Evolutionary conservation across 2,329 filamentous ascomycete species (phyloP), one percentile per base, ranked within the genome.

Genomic region (Ceratocystis smalleyi): DNA sequence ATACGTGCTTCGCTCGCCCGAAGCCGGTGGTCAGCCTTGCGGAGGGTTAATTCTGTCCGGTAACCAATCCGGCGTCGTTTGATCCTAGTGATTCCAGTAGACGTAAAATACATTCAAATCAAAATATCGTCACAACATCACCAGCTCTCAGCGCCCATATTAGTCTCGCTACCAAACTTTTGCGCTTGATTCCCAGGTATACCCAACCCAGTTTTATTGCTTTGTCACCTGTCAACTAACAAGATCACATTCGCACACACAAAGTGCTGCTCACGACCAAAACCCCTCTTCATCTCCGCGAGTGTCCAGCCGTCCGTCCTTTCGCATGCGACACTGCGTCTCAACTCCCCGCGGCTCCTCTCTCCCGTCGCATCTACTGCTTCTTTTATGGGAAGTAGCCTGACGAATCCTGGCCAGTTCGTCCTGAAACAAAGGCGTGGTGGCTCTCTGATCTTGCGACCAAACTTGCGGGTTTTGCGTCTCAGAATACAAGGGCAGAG

Each of bases 341-440:
- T 19, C n/a, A 22, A 12, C 22, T 10, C n/a, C n/a, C n/a, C 7
- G n/a, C 47, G n/a, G 5, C 47, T 24, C n/a, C 22, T 51, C 47
- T 19, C 7, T 24, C 4, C 10, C 22, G n/a, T 51, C 22, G 7
- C 7, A 57, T n/a, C 54, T 30, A n/a, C 12, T 19, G 24, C 15
- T 35, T 27, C 27, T 30, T 57, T 19, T 35, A n/a, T 35, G 24
- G n/a, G 24, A 57, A 35, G 35, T 40, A 40, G 35, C 2, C 32
- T n/a, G 17, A n/a, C 22, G 54, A 35, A 40, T 40, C 54, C 27
- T 32, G 54, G 30, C 17, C 54, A 57, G 27, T 10, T 19, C 54
- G 54, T 57, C 54, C 54, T 57, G 54, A 57, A 57, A 57, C 54
- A 57, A 57, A 17, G 30, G 15, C 54, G 54, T 57, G 54, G 54